These are phyloP conservation scores for Saccharomycopsis schoenii DNA, from an alignment of 805 yeast species.

Conservation along the genomic window DNA sequence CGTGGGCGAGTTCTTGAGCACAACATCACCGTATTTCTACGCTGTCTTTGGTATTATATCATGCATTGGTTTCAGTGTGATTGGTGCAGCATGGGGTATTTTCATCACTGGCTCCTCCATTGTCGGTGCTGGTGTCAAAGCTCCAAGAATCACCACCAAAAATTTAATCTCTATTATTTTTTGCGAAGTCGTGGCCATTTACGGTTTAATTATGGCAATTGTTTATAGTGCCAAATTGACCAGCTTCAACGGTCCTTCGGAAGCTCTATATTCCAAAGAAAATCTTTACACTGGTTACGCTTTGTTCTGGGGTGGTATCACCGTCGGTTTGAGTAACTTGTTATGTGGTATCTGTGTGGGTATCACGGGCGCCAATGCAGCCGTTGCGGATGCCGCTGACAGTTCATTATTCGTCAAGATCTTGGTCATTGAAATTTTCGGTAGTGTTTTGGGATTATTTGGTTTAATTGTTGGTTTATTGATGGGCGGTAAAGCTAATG, in stretches of 20 bases:
- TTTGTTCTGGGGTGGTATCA: constrained; percentile 95
- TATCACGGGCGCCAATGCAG: constrained; percentile 97
- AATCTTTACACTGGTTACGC: constrained; percentile 93
- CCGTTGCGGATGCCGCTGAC: constrained; percentile 96
- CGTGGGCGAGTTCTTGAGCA: constrained; percentile 76
- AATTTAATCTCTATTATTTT: constrained; percentile 93
- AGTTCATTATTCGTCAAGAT: constrained; percentile 90
- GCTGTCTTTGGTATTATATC: constrained; percentile 81
- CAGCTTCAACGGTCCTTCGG: constrained; percentile 38
- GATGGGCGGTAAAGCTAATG: constrained; percentile 94
- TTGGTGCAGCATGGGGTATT: constrained; percentile 99
- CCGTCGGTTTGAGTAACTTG: constrained; percentile 88
- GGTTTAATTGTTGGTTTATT: constrained; percentile 94
- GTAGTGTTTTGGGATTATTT: constrained; percentile 88
- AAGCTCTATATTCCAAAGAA: constrained; percentile 58
- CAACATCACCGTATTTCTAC: constrained; percentile 95
- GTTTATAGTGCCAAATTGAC: constrained; percentile 86
- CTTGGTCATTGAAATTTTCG: constrained; percentile 93
- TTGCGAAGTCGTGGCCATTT: constrained; percentile 98
- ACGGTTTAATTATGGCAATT: constrained; percentile 95
- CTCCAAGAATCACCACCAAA: constrained; percentile 95
- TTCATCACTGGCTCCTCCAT: constrained; percentile 91
- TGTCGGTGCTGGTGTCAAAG: constrained; percentile 95
- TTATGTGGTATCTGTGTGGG: constrained; percentile 98
- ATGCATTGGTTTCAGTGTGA: constrained; percentile 89